Evolutionary conservation across 768 basidiomycete genomes (phyloP).

Genomic region (Dioszegia aurantiaca): DNA sequence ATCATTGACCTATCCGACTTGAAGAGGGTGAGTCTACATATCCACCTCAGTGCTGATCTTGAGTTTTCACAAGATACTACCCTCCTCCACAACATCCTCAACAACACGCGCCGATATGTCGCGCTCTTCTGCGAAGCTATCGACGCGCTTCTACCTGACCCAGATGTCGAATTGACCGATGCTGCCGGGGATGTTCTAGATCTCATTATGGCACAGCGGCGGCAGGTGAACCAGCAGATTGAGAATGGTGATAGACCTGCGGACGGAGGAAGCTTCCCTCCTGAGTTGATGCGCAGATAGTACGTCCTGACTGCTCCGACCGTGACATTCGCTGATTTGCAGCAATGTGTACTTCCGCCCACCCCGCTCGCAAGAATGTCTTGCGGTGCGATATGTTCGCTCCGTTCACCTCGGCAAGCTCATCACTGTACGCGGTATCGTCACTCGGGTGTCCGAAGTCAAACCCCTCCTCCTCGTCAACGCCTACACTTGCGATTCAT

Average conservation of each 20-base stretch:
- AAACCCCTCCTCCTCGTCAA: slow-evolving; percentile 95
- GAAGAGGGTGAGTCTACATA: slow-evolving; percentile 59
- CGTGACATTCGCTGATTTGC: slow-evolving; percentile 11
- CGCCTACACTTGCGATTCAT: slow-evolving; percentile 96
- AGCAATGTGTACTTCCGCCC: slow-evolving; percentile 96
- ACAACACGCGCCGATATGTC: slow-evolving; percentile 86
- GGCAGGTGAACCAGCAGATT: slow-evolving; percentile 76
- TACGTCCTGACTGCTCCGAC: slow-evolving; percentile 60
- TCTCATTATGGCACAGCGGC: slow-evolving; percentile 88
- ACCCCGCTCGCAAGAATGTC: slow-evolving; percentile 54
- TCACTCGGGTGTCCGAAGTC: slow-evolving; percentile 97
- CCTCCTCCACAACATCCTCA: slow-evolving; percentile 72
- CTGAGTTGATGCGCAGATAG: slow-evolving; percentile 91
- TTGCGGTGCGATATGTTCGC: slow-evolving; percentile 89
- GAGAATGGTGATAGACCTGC: slow-evolving; percentile 33
- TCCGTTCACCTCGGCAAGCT: slow-evolving; percentile 82
- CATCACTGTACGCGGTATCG: slow-evolving; percentile 95
- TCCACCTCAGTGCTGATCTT: slow-evolving; percentile 9
- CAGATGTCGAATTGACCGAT: slow-evolving; percentile 76
- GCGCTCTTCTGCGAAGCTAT: slow-evolving; percentile 83
- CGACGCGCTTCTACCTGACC: slow-evolving; percentile 81
- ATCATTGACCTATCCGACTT: slow-evolving; percentile 87
- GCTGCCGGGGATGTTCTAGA: slow-evolving; percentile 94
- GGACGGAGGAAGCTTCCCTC: slow-evolving; percentile 67
- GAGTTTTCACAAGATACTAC: slow-evolving; percentile 61